A percentile compares a stretch with the other conserved stretches of the same genome.
phyloP scores from a whole-genome alignment of 371 early-diverging fungal species.

The Mortierella sp. region DNA sequence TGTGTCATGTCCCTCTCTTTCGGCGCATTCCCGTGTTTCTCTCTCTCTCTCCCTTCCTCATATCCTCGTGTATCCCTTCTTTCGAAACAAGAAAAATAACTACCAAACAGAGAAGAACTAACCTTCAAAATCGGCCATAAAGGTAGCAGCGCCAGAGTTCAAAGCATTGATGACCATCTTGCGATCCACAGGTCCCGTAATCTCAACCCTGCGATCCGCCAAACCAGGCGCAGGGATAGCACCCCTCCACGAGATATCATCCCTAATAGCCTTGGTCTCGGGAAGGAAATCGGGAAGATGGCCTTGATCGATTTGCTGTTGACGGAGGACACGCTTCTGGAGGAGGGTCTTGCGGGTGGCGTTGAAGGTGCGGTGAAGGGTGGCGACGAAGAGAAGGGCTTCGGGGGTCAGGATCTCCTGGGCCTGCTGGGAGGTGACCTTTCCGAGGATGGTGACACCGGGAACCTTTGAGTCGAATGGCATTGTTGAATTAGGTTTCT shows the following conservation, averaged over 20 bases:
- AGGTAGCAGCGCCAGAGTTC: slow-evolving; percentile 93
- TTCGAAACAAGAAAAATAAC: too few species aligned
- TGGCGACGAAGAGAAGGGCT: slow-evolving; percentile 87
- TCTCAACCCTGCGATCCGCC: slow-evolving; percentile 94
- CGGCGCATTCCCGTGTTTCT: not conserved
- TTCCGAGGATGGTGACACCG: slow-evolving; percentile 77
- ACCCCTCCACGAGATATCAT: slow-evolving; percentile 90
- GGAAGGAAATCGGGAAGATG: slow-evolving; percentile 91
- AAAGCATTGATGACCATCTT: slow-evolving; percentile 99
- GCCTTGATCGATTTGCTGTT: slow-evolving; percentile 85
- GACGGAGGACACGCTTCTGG: slow-evolving; percentile 79
- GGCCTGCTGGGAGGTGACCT: slow-evolving; percentile 70
- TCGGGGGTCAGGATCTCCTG: slow-evolving; percentile 80
- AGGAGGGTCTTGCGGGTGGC: slow-evolving; percentile 85
- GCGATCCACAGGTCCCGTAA: slow-evolving; percentile 97
- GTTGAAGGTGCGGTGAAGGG: slow-evolving; percentile 91
- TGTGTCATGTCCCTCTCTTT: not conserved
- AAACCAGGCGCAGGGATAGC: slow-evolving; percentile 94
- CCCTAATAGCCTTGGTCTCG: slow-evolving; percentile 91
- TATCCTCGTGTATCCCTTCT: not conserved
- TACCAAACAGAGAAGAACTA: slow-evolving; percentile 29
- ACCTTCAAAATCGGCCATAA: slow-evolving; percentile 98
- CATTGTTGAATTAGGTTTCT: slow-evolving; percentile 8
- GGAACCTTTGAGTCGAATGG: slow-evolving; percentile 63
- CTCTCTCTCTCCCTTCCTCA: not conserved